Evolutionary conservation across 2,329 filamentous ascomycete species (phyloP).

Genomic region (Aureobasidium melanogenum): DNA sequence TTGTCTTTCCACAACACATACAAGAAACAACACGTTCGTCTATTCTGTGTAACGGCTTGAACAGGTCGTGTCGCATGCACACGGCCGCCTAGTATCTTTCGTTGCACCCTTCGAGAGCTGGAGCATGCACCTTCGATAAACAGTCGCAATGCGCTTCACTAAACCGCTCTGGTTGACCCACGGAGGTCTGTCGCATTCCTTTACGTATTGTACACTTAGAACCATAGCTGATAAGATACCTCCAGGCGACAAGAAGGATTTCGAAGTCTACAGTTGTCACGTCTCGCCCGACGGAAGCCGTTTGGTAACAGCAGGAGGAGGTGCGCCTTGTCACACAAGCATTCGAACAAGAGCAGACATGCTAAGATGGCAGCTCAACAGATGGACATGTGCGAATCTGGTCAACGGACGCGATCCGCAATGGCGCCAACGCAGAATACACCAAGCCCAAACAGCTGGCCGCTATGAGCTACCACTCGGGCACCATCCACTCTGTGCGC

Average conservation of each 20-base stretch:
- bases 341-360: not conserved
- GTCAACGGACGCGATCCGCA: slow-evolving; percentile 90
- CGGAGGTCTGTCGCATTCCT: slow-evolving; percentile 51
- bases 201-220: not conserved
- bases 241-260: slow-evolving; percentile 88
- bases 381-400: slow-evolving; percentile 96
- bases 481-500: slow-evolving; percentile 92
- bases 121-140: slow-evolving; percentile 9
- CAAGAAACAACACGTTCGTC: not conserved
- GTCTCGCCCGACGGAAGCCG: slow-evolving; percentile 89
- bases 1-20: slow-evolving; percentile 1
- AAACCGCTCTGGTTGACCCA: slow-evolving; percentile 95
- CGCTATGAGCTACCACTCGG: slow-evolving; percentile 96
- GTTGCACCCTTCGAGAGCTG: not conserved
- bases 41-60: not conserved
- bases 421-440: slow-evolving; percentile 63
- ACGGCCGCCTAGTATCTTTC: not conserved
- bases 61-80: not conserved
- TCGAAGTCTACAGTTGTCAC: slow-evolving; percentile 97
- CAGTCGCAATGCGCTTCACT: slow-evolving; percentile 51
- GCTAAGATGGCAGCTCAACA: slow-evolving; percentile 24
- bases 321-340: slow-evolving; percentile 38
- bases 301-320: slow-evolving; percentile 87
- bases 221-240: not conserved
- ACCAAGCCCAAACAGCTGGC: slow-evolving; percentile 83